A percentile compares a stretch with the other conserved stretches of the same genome.
Conservation (phyloP, 2,329 filamentous ascomycete species). For the Triangularia verruculosa region DNA sequence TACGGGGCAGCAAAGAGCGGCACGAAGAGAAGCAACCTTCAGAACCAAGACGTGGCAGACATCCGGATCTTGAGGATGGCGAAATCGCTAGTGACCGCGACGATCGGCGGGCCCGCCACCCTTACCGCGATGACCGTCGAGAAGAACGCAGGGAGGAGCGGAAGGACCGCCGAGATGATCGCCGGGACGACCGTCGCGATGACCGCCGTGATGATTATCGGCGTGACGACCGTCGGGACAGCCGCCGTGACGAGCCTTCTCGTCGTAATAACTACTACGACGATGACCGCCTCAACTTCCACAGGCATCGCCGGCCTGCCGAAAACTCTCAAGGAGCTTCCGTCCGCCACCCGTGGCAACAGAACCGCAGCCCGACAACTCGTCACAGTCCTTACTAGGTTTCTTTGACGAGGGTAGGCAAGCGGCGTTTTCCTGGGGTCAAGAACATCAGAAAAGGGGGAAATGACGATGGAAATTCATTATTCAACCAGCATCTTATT, state of each 20-base stretch:
- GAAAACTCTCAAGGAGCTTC: slow-evolving; percentile 26
- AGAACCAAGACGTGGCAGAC: slow-evolving; percentile 25
- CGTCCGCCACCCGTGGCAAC: slow-evolving; percentile 29
- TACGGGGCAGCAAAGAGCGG: slow-evolving; percentile 33
- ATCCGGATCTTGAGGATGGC: slow-evolving; percentile 37
- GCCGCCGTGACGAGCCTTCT: slow-evolving; percentile 29
- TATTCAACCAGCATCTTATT: slow-evolving; percentile 1
- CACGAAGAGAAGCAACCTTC: slow-evolving; percentile 26
- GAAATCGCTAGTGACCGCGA: slow-evolving; percentile 39
- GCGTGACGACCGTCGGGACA: slow-evolving; percentile 25
- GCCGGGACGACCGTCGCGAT: slow-evolving; percentile 25
- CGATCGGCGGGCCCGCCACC: slow-evolving; percentile 29
- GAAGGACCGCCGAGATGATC: slow-evolving; percentile 30
- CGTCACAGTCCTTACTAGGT: slow-evolving; percentile 32
- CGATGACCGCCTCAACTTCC: slow-evolving; percentile 33
- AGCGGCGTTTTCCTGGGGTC: background rate
- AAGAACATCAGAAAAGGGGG: background rate
- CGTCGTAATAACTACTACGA: slow-evolving; percentile 33
- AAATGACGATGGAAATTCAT: background rate
- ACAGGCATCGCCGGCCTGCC: slow-evolving; percentile 30
- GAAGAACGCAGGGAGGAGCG: slow-evolving; percentile 33
- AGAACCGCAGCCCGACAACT: slow-evolving; percentile 30
- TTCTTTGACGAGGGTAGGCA: background rate
- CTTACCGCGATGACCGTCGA: slow-evolving; percentile 31
- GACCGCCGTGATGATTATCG: slow-evolving; percentile 29